Conservation (phyloP, 2,329 filamentous ascomycete genomes). For the Aspergillus novoparasiticus region DNA sequence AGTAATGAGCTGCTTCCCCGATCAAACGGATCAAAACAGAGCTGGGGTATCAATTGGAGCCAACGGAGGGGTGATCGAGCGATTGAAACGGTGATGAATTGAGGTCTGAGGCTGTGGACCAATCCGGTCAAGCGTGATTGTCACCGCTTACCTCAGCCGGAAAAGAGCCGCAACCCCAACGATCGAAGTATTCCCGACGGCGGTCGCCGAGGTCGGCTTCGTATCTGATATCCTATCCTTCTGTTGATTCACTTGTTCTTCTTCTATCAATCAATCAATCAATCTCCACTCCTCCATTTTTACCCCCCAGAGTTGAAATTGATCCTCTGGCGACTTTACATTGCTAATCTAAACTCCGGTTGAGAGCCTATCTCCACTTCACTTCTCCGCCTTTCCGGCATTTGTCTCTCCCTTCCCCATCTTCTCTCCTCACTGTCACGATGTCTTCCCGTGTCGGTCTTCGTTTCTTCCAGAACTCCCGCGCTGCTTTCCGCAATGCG, state of each 20-base stretch:
- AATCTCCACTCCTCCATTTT: slow-evolving; percentile 18
- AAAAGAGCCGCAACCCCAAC: slow-evolving; percentile 22
- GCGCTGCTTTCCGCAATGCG: slow-evolving; percentile 54
- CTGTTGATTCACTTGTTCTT: background rate
- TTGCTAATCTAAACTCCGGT: background rate
- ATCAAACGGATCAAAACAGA: slow-evolving; percentile 8
- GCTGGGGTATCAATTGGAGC: slow-evolving; percentile 16
- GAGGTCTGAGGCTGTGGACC: slow-evolving; percentile 17
- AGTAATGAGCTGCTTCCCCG: slow-evolving; percentile 1
- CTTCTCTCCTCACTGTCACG: slow-evolving; percentile 25
- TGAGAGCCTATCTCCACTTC: slow-evolving; percentile 2
- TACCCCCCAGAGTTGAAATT: background rate
- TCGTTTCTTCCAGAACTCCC: slow-evolving; percentile 57
- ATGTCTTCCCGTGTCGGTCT: slow-evolving; percentile 62
- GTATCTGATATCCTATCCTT: background rate
- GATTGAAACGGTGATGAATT: slow-evolving; percentile 6
- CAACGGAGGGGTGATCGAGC: slow-evolving; percentile 4
- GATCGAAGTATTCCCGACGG: background rate
- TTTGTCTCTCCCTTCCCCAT: slow-evolving; percentile 14
- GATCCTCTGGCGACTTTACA: background rate
- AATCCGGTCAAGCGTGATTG: slow-evolving; percentile 30
- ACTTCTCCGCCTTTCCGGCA: slow-evolving; percentile 14
- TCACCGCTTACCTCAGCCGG: slow-evolving; percentile 34
- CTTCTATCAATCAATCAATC: slow-evolving; percentile 18
- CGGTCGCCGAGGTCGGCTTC: slow-evolving; percentile 23